Percentiles rank a stretch among this genome's conserved stretches.
phyloP scores from a whole-genome alignment of 805 yeast species.

The Clavispora fructus region DNA sequence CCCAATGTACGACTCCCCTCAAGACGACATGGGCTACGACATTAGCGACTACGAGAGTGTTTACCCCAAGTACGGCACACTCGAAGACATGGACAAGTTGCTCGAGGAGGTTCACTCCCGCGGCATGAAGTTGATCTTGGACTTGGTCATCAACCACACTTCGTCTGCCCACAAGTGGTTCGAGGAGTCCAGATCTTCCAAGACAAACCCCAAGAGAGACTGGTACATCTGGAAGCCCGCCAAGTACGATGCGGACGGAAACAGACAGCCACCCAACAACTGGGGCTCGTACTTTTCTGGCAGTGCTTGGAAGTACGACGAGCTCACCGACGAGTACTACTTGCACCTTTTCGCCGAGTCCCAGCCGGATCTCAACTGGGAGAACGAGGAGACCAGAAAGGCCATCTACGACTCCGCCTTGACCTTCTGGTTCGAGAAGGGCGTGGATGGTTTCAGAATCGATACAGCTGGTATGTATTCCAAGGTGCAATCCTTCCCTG shows the following conservation, averaged over 20 bases:
- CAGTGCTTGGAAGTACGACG: constrained; percentile 55
- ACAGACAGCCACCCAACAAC: constrained; percentile 52
- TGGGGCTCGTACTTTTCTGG: constrained; percentile 52
- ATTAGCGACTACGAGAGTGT: constrained; percentile 50
- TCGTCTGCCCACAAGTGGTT: constrained; percentile 55
- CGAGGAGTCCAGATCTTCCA: constrained; percentile 48
- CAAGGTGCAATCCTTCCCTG: constrained; percentile 41
- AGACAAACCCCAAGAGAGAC: constrained; percentile 51
- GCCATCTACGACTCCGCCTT: constrained; percentile 44
- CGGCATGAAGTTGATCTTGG: constrained; percentile 49
- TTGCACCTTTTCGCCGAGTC: constrained; percentile 46
- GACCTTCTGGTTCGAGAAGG: constrained; percentile 50
- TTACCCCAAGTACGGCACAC: constrained; percentile 48
- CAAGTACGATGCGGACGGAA: constrained; percentile 42
- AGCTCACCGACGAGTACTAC: constrained; percentile 49
- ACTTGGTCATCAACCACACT: constrained; percentile 56
- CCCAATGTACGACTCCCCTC: constrained; percentile 56
- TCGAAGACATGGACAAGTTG: constrained; percentile 47
- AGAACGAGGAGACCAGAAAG: constrained; percentile 35
- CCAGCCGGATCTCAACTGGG: constrained; percentile 65
- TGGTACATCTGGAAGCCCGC: constrained; percentile 59
- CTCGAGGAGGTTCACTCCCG: constrained; percentile 43
- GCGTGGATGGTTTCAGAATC: constrained; percentile 56
- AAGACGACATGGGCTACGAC: constrained; percentile 61
- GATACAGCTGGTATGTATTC: constrained; percentile 52